phyloP scores from a whole-genome alignment of 2,329 filamentous ascomycete species.

The Septoria linicola region DNA sequence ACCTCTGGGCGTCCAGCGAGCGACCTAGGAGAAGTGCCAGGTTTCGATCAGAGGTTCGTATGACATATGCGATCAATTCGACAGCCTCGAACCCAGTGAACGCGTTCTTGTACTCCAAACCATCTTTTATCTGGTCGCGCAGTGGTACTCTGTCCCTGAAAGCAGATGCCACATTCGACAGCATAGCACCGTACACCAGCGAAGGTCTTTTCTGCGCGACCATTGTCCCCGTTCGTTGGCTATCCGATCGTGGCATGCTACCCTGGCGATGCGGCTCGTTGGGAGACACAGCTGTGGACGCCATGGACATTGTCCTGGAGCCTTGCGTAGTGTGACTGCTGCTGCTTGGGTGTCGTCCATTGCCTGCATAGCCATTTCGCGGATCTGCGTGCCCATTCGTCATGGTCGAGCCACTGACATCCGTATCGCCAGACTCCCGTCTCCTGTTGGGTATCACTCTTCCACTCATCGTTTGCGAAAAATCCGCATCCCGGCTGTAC shows the following conservation, averaged over 20 bases:
- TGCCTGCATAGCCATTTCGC: conserved; percentile 27
- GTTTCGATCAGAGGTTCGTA: conserved; percentile 94
- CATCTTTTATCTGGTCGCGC: conserved; percentile 91
- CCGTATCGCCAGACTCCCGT: conserved; percentile 52
- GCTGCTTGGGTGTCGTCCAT: conserved; percentile 30
- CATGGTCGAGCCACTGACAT: conserved; percentile 27
- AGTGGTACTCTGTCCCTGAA: conserved; percentile 86
- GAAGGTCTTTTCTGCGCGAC: conserved; percentile 68
- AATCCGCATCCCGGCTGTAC: conserved; percentile 72
- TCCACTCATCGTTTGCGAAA: conserved; percentile 87
- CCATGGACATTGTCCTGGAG: conserved; percentile 85
- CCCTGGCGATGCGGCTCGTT: conserved; percentile 30
- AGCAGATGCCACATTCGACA: conserved; percentile 90
- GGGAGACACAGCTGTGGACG: conserved; percentile 69
- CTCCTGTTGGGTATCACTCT: conserved; percentile 80
- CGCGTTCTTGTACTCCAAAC: conserved; percentile 92
- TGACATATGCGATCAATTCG: conserved; percentile 92
- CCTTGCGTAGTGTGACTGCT: conserved; percentile 42
- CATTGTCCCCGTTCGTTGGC: conserved; percentile 46
- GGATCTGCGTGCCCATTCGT: conserved; percentile 34
- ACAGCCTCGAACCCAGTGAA: conserved; percentile 96
- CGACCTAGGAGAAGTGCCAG: conserved; percentile 85
- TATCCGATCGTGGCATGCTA: conserved; percentile 39
- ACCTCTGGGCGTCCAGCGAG: conserved; percentile 94
- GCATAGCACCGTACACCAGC: conserved; percentile 86